Base-by-base conservation (phyloP, 2,329 filamentous ascomycete species). In the Neonectria neomacrospora region DNA sequence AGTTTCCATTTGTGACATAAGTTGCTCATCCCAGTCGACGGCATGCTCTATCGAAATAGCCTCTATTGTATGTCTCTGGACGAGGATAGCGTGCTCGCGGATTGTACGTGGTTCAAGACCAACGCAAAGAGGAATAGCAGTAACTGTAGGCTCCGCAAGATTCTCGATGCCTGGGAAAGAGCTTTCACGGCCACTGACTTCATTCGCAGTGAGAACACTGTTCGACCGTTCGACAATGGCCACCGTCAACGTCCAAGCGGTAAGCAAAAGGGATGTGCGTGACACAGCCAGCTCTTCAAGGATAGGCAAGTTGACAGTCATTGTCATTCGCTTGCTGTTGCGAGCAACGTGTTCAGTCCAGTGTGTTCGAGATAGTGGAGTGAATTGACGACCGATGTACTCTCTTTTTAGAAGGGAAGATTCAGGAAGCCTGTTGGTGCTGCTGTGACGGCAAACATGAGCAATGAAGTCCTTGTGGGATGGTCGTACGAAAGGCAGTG, bases 201-300 rank as follows among this genome's bases (percentile, higher is more conserved):
- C 41, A 18, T 44, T 44, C 18, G 41, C 41, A 12, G 41, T 44
- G 41, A 44, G 41, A 18, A 44, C 41, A 22, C 41, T 44, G 22
- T 44, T 44, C 18, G 41, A 44, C 41, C 22, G 9, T 44, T 44
- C 41, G 9, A 44, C 41, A 44, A 44, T 44, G 41, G 41, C 41
- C 22, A 44, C 41, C 18, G 41, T 44, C 41, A 44, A 44, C 18
- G 41, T 44, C 41, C 41, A 44, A 22, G 41, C 41, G 41, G 41
- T 44, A 44, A 44, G 41, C 41, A 44, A 44, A 44, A 44, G 41
- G 41, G 41, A 44, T 44, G 41, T 44, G 18, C 41, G 41, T 44
- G 41, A 44, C 41, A 44, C 41, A 22, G 41, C 41, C 20, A 44
- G 41, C 41, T 44, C 41, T 22, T 44, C 20, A 9, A 18, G 41